phyloP scores from a whole-genome alignment of 345 rosid species.

The Limnanthes douglasii region DNA sequence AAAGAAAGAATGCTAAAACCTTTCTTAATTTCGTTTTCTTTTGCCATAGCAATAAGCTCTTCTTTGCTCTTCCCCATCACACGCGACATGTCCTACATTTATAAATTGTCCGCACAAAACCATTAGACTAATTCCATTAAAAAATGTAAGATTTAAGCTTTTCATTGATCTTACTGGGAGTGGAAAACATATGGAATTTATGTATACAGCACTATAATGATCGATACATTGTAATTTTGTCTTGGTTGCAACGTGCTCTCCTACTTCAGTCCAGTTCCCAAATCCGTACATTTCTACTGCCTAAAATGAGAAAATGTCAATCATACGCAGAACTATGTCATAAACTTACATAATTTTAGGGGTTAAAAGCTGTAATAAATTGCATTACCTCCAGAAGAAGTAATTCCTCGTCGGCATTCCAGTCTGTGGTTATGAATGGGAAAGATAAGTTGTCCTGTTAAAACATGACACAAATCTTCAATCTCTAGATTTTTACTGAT shows the following conservation, averaged over 20 bases:
- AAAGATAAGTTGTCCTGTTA: constrained; percentile 86
- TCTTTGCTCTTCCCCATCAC: constrained; percentile 79
- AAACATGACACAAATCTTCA: neutral
- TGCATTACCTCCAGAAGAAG: constrained; percentile 74
- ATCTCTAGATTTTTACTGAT: neutral
- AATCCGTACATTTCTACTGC: constrained; percentile 93
- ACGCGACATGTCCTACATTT: constrained; percentile 64
- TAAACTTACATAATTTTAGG: neutral
- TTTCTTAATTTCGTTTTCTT: constrained; percentile 30
- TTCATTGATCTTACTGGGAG: constrained; percentile 48
- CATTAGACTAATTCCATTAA: constrained; percentile 1
- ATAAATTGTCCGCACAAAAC: constrained; percentile 6
- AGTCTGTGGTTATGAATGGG: constrained; percentile 71
- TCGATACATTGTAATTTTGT: constrained; percentile 54
- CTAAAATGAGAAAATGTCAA: constrained; percentile 22
- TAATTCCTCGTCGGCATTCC: constrained; percentile 97
- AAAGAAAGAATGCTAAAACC: constrained; percentile 24
- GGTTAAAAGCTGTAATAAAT: neutral
- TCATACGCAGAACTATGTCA: constrained; percentile 3
- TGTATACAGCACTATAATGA: constrained; percentile 64
- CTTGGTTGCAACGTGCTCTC: constrained; percentile 82
- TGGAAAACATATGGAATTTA: constrained; percentile 78
- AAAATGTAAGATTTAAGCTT: neutral
- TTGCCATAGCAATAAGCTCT: constrained; percentile 89
- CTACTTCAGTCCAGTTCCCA: constrained; percentile 92